Conservation (phyloP, 495 filamentous ascomycete species). For the Penicillium bovifimosum region DNA sequence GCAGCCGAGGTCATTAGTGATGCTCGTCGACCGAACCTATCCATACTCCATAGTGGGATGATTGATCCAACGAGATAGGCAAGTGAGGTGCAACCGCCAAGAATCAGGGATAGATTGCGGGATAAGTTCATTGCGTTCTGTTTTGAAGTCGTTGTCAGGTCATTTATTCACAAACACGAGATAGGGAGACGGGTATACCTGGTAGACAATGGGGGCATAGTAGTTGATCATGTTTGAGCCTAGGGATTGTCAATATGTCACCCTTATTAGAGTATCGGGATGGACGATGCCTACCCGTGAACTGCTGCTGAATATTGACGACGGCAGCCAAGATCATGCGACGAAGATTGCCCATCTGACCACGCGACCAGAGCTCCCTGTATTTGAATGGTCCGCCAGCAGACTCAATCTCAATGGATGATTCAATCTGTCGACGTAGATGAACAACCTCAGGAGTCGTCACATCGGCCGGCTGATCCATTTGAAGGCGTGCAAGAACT, state of each 20-base stretch:
- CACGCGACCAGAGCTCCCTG: slow-evolving; percentile 33
- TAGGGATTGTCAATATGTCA: neutral
- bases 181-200: slow-evolving; percentile 4
- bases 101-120: slow-evolving; percentile 45
- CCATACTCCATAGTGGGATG: slow-evolving; percentile 41
- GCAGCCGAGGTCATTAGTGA: slow-evolving; percentile 45
- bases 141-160: neutral
- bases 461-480: slow-evolving; percentile 14
- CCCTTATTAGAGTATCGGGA: neutral
- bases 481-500: slow-evolving; percentile 42
- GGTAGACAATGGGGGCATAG: slow-evolving; percentile 43
- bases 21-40: slow-evolving; percentile 45
- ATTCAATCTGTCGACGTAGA: slow-evolving; percentile 29
- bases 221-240: slow-evolving; percentile 54
- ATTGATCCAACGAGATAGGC: slow-evolving; percentile 33
- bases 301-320: slow-evolving; percentile 35
- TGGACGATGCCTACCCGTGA: slow-evolving; percentile 19
- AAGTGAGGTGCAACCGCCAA: slow-evolving; percentile 45
- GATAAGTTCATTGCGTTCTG: slow-evolving; percentile 45
- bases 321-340: slow-evolving; percentile 33
- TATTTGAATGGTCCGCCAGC: slow-evolving; percentile 35
- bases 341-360: slow-evolving; percentile 35
- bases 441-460: slow-evolving; percentile 15
- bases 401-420: slow-evolving; percentile 33
- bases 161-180: neutral